Base-by-base conservation (phyloP, 805 yeast genomes). In the Suhomyces prunicola region DNA sequence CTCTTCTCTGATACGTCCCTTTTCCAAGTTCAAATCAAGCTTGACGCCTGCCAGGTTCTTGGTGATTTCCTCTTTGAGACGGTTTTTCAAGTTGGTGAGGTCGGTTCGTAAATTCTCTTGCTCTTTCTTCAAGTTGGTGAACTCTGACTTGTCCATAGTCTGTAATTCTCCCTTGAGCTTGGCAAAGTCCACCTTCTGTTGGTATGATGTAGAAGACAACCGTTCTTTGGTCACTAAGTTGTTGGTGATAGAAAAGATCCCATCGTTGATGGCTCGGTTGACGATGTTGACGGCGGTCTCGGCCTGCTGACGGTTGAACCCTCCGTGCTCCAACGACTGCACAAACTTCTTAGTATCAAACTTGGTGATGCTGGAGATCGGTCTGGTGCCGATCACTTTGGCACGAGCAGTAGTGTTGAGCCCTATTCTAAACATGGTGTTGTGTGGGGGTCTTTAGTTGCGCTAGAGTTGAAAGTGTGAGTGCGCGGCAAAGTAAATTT, bases 161-260 rank as follows among this genome's bases (percentile, higher is more conserved):
- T 90, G 92, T 42, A 94, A 78, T 67, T 93, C 98, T 31, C 97
- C 96, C 64, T 92, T 87, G 55, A 94, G 79, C 65, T 93, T 93
- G 39, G 97, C 94, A 77, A 94, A 93, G 66, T 94, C 98, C 31
- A 94, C 97, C 61, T 93, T 90, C 63, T 94, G 98, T 67, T 93
- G 97, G 69, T 94, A 94, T 3, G 97, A 87, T 64, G 91, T 81
- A 59, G 91, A 85, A 29, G 89, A 84, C 45, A 93, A 78, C 44
- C 86, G 84, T 60, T 91, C 97, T 60, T 90, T 86, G 24, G 91
- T 83, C n/a, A 93, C 96, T 52, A 93, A 72, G 63, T 87, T 87
- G 39, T 85, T 78, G 8, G 92, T 84, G 24, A 90, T 85, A 52
- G 87, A 83, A 22, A 80, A 79, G 29, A 91, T 84, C 4, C 97